Evolutionary conservation across 805 yeast genomes (phyloP).

Genomic region (Candida pseudoglaebosa): DNA sequence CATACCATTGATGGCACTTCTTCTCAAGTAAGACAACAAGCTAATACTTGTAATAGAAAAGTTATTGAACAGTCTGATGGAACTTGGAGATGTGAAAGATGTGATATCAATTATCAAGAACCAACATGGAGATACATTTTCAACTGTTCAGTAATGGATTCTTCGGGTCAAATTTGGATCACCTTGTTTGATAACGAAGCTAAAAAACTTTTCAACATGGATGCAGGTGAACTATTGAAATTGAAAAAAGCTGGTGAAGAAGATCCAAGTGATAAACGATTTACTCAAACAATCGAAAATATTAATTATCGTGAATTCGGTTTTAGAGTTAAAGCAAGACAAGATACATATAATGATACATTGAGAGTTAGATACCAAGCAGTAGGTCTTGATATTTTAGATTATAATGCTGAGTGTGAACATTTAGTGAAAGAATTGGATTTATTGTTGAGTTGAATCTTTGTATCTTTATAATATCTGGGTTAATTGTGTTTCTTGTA

Average conservation of each 20-base stretch:
- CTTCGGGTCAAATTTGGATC: conserved; percentile 80
- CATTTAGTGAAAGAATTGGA: conserved; percentile 47
- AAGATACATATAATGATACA: conserved; percentile 78
- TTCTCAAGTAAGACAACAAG: conserved; percentile 13
- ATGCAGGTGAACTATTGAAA: conserved; percentile 58
- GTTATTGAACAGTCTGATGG: conserved; percentile 69
- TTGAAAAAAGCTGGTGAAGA: conserved; percentile 32
- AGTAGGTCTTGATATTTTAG: conserved; percentile 48
- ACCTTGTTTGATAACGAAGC: conserved; percentile 88
- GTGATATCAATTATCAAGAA: conserved; percentile 62
- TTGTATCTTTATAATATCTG: conserved; percentile 5
- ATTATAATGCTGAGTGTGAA: conserved; percentile 58
- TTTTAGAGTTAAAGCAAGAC: conserved; percentile 77
- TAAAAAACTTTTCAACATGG: conserved; percentile 55
- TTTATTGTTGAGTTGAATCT: conserved; percentile 12
- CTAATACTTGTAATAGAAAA: conserved; percentile 66
- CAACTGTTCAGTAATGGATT: conserved; percentile 73
- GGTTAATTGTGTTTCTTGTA: conserved; percentile 2
- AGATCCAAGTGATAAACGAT: conserved; percentile 41
- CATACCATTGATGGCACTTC: conserved; percentile 33
- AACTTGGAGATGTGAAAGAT: conserved; percentile 91
- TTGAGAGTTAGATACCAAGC: conserved; percentile 74
- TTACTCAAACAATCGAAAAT: conserved; percentile 42
- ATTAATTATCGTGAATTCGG: conserved; percentile 63
- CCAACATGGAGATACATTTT: conserved; percentile 81